A percentile compares a stretch with the other conserved stretches of the same genome.
Conservation (phyloP, 768 basidiomycete species). For the Sutorius australiensis region DNA sequence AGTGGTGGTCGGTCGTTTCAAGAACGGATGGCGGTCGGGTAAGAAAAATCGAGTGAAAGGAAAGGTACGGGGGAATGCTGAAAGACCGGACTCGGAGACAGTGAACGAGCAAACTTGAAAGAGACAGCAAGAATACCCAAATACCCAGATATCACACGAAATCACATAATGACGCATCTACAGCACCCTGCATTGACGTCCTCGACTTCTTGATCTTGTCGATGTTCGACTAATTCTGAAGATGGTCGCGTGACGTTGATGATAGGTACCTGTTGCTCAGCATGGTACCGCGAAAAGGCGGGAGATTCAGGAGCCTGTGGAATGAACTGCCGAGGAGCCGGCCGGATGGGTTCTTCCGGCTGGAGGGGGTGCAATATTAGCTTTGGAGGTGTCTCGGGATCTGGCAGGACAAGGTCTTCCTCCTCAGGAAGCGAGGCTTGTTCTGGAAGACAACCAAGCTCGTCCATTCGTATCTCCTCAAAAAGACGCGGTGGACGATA, state of each 20-base stretch:
- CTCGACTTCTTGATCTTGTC: slow-evolving; percentile 35
- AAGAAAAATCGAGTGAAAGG: background rate
- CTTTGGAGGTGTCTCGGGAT: slow-evolving; percentile 1
- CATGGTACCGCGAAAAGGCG: slow-evolving; percentile 55
- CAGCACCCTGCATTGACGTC: slow-evolving; percentile 60
- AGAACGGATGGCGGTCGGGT: slow-evolving; percentile 9
- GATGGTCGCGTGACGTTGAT: slow-evolving; percentile 32
- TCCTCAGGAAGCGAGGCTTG: slow-evolving; percentile 17
- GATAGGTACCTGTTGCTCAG: slow-evolving; percentile 27
- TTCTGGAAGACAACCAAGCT: slow-evolving; percentile 50
- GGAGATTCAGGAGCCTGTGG: slow-evolving; percentile 46
- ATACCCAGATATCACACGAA: slow-evolving; percentile 15
- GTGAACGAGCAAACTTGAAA: slow-evolving; percentile 22
- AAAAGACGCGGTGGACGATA: slow-evolving; percentile 48
- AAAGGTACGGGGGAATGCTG: slow-evolving; percentile 1
- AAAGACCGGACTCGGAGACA: slow-evolving; percentile 14
- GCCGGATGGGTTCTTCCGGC: slow-evolving; percentile 28
- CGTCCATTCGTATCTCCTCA: slow-evolving; percentile 59
- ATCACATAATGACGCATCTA: slow-evolving; percentile 84
- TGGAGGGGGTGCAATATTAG: slow-evolving; percentile 26
- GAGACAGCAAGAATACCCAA: slow-evolving; percentile 23
- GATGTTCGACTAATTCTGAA: slow-evolving; percentile 24
- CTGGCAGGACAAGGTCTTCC: background rate
- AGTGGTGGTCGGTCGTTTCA: slow-evolving; percentile 12
- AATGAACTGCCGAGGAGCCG: slow-evolving; percentile 11